Conservation (phyloP, 192 early-diverging fungal species). For the Phycomyces blakesleeanus region DNA sequence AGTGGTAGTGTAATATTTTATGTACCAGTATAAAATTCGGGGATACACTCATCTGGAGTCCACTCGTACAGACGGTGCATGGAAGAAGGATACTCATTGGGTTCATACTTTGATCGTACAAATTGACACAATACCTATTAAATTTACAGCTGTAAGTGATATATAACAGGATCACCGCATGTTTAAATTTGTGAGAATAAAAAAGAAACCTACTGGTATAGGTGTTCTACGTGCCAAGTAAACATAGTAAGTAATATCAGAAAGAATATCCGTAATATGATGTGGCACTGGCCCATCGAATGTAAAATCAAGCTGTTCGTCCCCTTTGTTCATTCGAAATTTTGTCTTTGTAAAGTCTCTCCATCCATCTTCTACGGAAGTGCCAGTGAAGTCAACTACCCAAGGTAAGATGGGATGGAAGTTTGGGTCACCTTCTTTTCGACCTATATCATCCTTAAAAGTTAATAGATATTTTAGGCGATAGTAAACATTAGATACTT, state of each 20-base stretch:
- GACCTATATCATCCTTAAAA: constrained; percentile 45
- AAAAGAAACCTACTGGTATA: constrained; percentile 36
- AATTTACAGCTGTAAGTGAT: no score
- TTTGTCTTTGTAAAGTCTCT: constrained; percentile 63
- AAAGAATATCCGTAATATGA: constrained; percentile 65
- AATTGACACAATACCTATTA: constrained; percentile 59
- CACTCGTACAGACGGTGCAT: constrained; percentile 61
- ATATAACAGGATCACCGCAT: no score
- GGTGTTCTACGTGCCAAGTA: constrained; percentile 64
- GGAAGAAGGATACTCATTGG: constrained; percentile 63
- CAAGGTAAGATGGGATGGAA: constrained; percentile 69
- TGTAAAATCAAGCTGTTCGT: constrained; percentile 67
- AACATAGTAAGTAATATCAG: constrained; percentile 68
- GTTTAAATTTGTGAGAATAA: not conserved
- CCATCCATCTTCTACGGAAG: constrained; percentile 43
- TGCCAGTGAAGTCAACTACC: constrained; percentile 64
- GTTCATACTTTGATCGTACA: constrained; percentile 64
- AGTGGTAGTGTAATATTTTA: no score
- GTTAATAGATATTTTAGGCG: no score
- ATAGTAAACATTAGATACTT: not conserved
- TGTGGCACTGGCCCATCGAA: constrained; percentile 64
- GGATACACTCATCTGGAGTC: constrained; percentile 75
- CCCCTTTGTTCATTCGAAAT: constrained; percentile 65
- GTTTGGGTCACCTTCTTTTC: constrained; percentile 58
- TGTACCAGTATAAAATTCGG: constrained; percentile 60